phyloP scores from a whole-genome alignment of 2,329 filamentous ascomycete genomes.

The Pseudogymnoascus sp. region DNA sequence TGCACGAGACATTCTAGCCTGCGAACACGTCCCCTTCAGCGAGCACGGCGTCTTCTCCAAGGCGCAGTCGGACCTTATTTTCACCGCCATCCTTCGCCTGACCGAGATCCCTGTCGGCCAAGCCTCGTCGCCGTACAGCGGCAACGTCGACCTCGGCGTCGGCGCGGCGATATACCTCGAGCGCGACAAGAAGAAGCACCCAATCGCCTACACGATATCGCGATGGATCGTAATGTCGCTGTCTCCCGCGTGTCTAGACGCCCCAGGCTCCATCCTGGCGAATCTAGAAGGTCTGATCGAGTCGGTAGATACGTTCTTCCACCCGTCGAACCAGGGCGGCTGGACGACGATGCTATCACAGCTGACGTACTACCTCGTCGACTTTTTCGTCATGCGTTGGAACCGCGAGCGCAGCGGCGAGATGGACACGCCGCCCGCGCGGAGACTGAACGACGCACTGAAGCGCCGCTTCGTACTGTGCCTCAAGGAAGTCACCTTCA shows the following conservation, averaged over 20 bases:
- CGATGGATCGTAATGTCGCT: constrained; percentile 89
- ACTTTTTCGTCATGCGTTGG: constrained; percentile 97
- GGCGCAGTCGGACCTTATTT: constrained; percentile 87
- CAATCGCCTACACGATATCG: constrained; percentile 83
- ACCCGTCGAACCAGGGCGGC: constrained; percentile 86
- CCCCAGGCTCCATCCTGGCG: constrained; percentile 71
- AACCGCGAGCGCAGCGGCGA: constrained; percentile 92
- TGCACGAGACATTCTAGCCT: constrained; percentile 73
- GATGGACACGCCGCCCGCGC: constrained; percentile 73
- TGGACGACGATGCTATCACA: constrained; percentile 91
- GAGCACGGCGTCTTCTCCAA: constrained; percentile 86
- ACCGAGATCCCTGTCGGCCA: constrained; percentile 96
- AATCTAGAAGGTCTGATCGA: constrained; percentile 88
- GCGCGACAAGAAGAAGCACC: constrained; percentile 88
- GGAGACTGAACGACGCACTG: constrained; percentile 70
- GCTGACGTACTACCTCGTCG: constrained; percentile 83
- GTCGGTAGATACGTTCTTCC: constrained; percentile 96
- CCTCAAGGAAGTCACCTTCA: constrained; percentile 87
- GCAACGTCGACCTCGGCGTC: constrained; percentile 69
- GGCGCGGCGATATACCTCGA: constrained; percentile 83
- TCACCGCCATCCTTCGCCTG: constrained; percentile 80
- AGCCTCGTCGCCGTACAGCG: constrained; percentile 84
- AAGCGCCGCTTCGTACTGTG: constrained; percentile 85
- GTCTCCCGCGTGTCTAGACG: constrained; percentile 72
- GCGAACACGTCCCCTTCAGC: constrained; percentile 69